Conservation (phyloP, 345 rosid species). For the Crucihimalaya himalaica region DNA sequence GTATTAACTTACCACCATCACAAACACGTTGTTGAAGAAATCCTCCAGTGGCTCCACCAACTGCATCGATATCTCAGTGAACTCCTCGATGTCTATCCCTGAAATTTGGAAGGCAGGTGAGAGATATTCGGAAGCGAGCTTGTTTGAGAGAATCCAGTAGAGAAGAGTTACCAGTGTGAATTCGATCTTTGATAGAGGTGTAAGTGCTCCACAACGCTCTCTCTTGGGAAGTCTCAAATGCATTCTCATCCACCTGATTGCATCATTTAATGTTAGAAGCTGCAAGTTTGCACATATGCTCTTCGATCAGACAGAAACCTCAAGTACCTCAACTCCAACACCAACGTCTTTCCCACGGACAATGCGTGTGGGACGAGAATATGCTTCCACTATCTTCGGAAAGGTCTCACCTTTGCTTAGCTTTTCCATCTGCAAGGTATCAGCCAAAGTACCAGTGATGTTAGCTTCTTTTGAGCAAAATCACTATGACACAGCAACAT, state of each 20-base stretch:
- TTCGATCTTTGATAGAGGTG: conserved; percentile 55
- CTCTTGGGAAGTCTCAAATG: conserved; percentile 78
- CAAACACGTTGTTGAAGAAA: conserved; percentile 86
- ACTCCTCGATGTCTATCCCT: conserved; percentile 76
- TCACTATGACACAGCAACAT: background rate
- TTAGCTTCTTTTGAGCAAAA: background rate
- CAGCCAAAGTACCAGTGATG: background rate
- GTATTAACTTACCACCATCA: conserved; percentile 86
- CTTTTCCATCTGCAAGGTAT: conserved; percentile 66
- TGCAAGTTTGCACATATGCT: conserved; percentile 16
- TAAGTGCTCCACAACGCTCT: conserved; percentile 66
- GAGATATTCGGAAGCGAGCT: conserved; percentile 23
- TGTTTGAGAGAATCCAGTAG: background rate
- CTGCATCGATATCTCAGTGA: conserved; percentile 64
- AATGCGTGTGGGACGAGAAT: conserved; percentile 94
- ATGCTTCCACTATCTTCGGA: conserved; percentile 81
- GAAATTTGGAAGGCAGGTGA: conserved; percentile 19
- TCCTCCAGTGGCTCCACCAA: conserved; percentile 80
- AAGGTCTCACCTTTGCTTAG: conserved; percentile 63
- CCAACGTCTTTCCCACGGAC: conserved; percentile 84
- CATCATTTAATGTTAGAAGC: conserved; percentile 28
- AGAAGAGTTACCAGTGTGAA: conserved; percentile 58
- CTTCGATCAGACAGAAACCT: conserved; percentile 5
- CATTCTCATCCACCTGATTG: conserved; percentile 76
- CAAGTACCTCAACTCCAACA: conserved; percentile 59